Evolutionary conservation across 1,139 yeast genomes (phyloP).

Genomic region (Debaryomyces fabryi): DNA sequence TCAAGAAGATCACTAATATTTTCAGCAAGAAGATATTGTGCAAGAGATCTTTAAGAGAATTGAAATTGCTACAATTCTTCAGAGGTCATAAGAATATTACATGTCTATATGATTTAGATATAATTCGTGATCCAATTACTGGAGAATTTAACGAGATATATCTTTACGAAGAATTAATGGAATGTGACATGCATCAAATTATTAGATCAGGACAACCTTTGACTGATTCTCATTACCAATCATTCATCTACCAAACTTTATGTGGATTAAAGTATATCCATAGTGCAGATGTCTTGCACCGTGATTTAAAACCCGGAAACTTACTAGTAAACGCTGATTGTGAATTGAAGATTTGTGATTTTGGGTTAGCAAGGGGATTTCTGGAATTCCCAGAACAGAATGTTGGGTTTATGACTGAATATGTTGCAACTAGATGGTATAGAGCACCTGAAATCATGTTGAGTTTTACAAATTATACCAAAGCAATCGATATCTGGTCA

Average conservation of each 20-base stretch:
- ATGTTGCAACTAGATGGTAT: slow-evolving; percentile 93
- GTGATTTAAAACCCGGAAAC: slow-evolving; percentile 89
- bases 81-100: slow-evolving; percentile 93
- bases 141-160: slow-evolving; percentile 88
- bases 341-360: slow-evolving; percentile 87
- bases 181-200: slow-evolving; percentile 97
- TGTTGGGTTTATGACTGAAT: slow-evolving; percentile 97
- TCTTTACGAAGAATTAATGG: slow-evolving; percentile 93
- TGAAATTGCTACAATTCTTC: slow-evolving; percentile 85
- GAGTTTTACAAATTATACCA: slow-evolving; percentile 88
- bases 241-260: slow-evolving; percentile 86
- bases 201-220: slow-evolving; percentile 91
- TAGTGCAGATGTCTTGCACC: slow-evolving; percentile 85
- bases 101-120: slow-evolving; percentile 89
- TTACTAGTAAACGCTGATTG: slow-evolving; percentile 88
- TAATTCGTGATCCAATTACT: slow-evolving; percentile 70
- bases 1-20: slow-evolving; percentile 90
- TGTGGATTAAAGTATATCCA: slow-evolving; percentile 88
- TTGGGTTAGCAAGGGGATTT: slow-evolving; percentile 87
- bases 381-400: slow-evolving; percentile 50
- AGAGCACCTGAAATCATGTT: slow-evolving; percentile 98
- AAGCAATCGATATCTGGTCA: slow-evolving; percentile 97
- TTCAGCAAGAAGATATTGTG: slow-evolving; percentile 86
- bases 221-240: slow-evolving; percentile 93
- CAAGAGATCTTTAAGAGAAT: slow-evolving; percentile 85